A percentile compares a stretch with the other conserved stretches of the same genome.
phyloP scores from a whole-genome alignment of 2,329 filamentous ascomycete genomes.

The Fusarium verticillioides region DNA sequence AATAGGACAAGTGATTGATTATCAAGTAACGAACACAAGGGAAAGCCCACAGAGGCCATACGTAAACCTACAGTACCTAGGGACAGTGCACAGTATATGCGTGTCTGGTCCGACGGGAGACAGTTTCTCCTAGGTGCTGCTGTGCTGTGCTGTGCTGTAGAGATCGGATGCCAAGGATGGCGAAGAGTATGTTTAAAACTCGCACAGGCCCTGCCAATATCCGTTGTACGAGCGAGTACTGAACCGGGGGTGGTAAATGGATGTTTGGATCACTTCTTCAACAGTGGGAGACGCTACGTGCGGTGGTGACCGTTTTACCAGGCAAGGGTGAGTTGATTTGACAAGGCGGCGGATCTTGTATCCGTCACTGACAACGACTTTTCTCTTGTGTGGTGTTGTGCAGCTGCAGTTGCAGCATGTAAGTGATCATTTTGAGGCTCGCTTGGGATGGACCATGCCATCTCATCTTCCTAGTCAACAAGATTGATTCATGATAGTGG shows the following conservation, averaged over 20 bases:
- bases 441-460: constrained; percentile 5
- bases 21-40: not conserved
- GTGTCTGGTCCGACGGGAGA: constrained; percentile 11
- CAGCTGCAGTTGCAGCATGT: constrained; percentile 5
- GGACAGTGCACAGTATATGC: not conserved
- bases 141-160: not conserved
- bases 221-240: constrained; percentile 12
- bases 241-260: constrained; percentile 1
- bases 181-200: constrained; percentile 17
- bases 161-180: constrained; percentile 45
- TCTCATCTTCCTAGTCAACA: not conserved
- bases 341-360: constrained; percentile 20
- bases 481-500: constrained; percentile 4
- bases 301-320: constrained; percentile 43
- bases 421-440: constrained; percentile 29
- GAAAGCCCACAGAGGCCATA: not conserved
- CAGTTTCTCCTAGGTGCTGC: not conserved
- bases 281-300: constrained; percentile 35
- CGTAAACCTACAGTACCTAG: not conserved
- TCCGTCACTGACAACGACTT: not conserved
- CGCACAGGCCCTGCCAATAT: constrained; percentile 34
- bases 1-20: constrained; percentile 6
- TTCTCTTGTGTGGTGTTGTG: not conserved
- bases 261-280: constrained; percentile 36
- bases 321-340: constrained; percentile 34